A percentile compares a stretch with the other conserved stretches of the same genome.
These are phyloP conservation scores for Uronychia setigera DNA, from an alignment of 73 alveolate species.

Conservation along the genomic window DNA sequence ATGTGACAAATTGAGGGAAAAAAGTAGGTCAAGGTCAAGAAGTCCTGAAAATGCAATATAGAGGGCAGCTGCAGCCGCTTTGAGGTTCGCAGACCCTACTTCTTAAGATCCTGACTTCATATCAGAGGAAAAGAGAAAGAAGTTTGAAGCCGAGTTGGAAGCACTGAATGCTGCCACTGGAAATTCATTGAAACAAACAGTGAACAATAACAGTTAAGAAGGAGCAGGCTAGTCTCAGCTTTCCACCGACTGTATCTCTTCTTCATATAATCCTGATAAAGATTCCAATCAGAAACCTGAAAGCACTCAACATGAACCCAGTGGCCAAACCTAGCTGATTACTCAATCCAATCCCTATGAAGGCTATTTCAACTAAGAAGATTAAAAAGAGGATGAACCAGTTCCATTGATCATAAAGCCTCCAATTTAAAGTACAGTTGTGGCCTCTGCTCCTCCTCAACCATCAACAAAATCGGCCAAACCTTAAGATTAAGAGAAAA, in stretches of 20 bases:
- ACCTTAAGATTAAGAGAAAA: too few relatives aligned
- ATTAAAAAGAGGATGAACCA: neutral
- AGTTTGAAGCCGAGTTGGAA: neutral
- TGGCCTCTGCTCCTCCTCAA: constrained; percentile 6
- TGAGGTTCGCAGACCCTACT: neutral
- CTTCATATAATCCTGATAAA: neutral
- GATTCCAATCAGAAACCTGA: neutral
- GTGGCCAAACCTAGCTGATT: neutral
- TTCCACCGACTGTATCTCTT: neutral
- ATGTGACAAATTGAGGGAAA: neutral
- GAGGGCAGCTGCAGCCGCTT: neutral
- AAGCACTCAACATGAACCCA: neutral
- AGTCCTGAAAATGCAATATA: neutral
- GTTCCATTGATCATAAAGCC: neutral
- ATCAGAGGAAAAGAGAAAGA: neutral
- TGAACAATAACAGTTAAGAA: neutral
- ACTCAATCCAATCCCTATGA: neutral
- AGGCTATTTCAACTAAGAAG: neutral
- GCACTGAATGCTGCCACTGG: neutral
- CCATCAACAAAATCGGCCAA: too few relatives aligned
- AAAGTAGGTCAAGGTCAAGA: neutral
- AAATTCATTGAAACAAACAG: neutral
- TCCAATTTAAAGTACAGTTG: neutral
- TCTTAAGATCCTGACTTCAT: neutral
- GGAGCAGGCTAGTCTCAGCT: neutral